Conservation (phyloP, 768 basidiomycete species). For the Suillus alpinus region DNA sequence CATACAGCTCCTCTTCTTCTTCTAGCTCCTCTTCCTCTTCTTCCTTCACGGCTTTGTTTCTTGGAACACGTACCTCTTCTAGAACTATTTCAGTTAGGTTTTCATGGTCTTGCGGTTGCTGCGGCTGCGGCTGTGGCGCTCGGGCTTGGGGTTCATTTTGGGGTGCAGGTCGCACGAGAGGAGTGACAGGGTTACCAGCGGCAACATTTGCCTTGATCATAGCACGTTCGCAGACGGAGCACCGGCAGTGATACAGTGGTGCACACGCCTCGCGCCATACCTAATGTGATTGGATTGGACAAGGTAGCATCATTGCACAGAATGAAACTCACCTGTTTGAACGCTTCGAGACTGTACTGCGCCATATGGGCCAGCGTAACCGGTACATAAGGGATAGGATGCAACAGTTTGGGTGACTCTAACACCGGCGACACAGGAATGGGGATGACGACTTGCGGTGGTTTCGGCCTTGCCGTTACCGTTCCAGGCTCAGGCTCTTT, state of each 20-base stretch:
- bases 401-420: constrained; percentile 57
- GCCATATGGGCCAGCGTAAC: constrained; percentile 53
- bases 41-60: constrained; percentile 11
- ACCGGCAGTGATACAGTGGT: constrained; percentile 69
- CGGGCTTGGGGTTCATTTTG: constrained; percentile 11
- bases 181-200: constrained; percentile 32
- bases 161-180: constrained; percentile 24
- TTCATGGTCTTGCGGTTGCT: constrained; percentile 12
- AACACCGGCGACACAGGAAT: constrained; percentile 57
- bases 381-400: constrained; percentile 70
- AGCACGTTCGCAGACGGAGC: constrained; percentile 72
- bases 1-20: constrained; percentile 23
- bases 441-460: constrained; percentile 31
- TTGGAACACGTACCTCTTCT: constrained; percentile 22
- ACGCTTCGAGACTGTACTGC: constrained; percentile 54
- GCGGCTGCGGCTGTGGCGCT: constrained; percentile 14
- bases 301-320: background rate
- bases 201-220: constrained; percentile 48
- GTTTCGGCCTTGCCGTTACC: constrained; percentile 11
- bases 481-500: constrained; percentile 32
- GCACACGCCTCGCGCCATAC: constrained; percentile 74
- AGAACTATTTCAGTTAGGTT: constrained; percentile 21
- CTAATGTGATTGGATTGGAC: constrained; percentile 31
- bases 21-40: constrained; percentile 25
- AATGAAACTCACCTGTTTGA: constrained; percentile 47